phyloP scores from a whole-genome alignment of 257 asterid genomes.

The Primulina tabacum region DNA sequence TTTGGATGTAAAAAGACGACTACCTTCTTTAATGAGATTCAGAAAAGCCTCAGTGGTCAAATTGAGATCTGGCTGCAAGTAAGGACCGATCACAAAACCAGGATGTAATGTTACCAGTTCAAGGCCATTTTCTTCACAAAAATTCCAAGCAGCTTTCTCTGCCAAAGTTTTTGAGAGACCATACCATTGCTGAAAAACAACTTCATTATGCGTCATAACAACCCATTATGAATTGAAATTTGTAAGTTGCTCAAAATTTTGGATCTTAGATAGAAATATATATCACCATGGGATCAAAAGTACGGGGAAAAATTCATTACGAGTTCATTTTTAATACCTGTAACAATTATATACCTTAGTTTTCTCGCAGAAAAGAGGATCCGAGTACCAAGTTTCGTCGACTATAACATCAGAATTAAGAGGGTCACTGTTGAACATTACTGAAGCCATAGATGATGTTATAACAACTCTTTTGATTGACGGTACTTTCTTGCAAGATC shows the following conservation, averaged over 20 bases:
- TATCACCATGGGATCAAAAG: background rate
- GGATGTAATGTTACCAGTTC: slow-evolving; percentile 57
- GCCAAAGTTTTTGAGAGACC: slow-evolving; percentile 60
- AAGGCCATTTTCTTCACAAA: slow-evolving; percentile 44
- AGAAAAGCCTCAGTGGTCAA: slow-evolving; percentile 30
- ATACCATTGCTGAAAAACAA: slow-evolving; percentile 40
- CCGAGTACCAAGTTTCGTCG: slow-evolving; percentile 70
- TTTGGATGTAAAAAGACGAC: background rate
- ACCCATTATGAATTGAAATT: no score
- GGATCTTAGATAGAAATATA: background rate
- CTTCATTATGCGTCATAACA: background rate
- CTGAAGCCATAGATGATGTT: slow-evolving; percentile 40
- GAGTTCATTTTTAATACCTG: background rate
- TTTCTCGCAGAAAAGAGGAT: slow-evolving; percentile 46
- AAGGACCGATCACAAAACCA: slow-evolving; percentile 55
- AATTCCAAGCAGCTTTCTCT: slow-evolving; percentile 58
- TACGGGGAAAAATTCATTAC: background rate
- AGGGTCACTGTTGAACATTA: slow-evolving; percentile 11
- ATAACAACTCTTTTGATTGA: slow-evolving; percentile 35
- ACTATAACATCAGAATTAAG: slow-evolving; percentile 29
- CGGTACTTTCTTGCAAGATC: slow-evolving; percentile 32
- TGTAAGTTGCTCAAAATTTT: background rate
- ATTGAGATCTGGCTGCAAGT: slow-evolving; percentile 55
- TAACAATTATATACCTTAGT: slow-evolving; percentile 33
- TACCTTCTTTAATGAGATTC: slow-evolving; percentile 42